Base-by-base conservation (phyloP, 352 stramenopile species). In the Pythium graminicola region DNA sequence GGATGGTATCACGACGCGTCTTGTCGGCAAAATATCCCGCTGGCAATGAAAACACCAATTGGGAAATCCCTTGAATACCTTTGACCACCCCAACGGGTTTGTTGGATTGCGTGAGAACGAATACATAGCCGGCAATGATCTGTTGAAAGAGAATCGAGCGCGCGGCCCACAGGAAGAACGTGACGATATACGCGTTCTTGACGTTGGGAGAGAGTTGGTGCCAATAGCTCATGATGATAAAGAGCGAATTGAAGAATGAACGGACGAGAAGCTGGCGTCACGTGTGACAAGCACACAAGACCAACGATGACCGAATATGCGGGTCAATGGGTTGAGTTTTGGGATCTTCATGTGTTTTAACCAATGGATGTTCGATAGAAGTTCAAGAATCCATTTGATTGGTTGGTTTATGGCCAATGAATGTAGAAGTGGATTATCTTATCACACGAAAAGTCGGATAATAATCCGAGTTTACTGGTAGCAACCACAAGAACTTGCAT, bases 21-120 rank as follows among this genome's bases (percentile, higher is more conserved):
- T 64, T 71, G 43, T 91, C 76, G n/a, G 73, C 75, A 42, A 82
- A 76, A 48, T 82, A 86, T 19, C 75, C 80, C 0, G 73, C 75
- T 2, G 80, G 80, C 17, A 91, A 54, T 19, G 80, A 85, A 45
- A 86, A 86, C 6, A 85, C 24, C 26, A 91, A 69, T 62, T 91
- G 80, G 36, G 78, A 74, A 60, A 91, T 84, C 54, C 80, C 80
- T 47, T 89, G 77, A 49, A 91, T 86, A 53, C 80, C 80, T 51
- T 89, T 91, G 60, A 91, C 76, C 17, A 91, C 73, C 19, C 80
- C 80, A 39, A 91, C 80, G 36, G 80, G 77, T 44, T 86, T 74
- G 53, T 89, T 91, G 40, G 75, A 87, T 31, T 62, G 41, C 10
- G 80, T 89, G 17, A 91, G 64, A 36, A 87, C 75, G 62, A 82